A percentile compares a stretch with the other conserved stretches of the same genome.
Conservation (phyloP, 1,284 basidiomycete genomes). For the Kwoniella shivajii region DNA sequence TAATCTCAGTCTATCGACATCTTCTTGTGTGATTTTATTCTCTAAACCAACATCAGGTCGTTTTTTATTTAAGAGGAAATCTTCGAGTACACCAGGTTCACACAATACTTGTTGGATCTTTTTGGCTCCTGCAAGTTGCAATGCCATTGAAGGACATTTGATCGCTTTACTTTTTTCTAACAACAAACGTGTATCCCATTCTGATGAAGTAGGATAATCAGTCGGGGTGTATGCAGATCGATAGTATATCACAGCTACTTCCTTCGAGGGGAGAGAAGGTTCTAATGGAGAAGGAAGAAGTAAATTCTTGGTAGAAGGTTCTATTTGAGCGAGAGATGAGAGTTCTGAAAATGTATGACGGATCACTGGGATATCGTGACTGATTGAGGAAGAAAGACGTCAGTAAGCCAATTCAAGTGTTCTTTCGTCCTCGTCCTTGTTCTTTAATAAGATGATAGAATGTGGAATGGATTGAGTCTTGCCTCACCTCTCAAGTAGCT, state of each 20-base stretch:
- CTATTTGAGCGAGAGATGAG: constrained; percentile 58
- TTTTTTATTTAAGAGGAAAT: constrained; percentile 60
- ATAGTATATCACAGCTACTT: constrained; percentile 85
- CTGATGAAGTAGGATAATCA: constrained; percentile 70
- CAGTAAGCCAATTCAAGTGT: too few species aligned
- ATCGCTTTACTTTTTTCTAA: constrained; percentile 81
- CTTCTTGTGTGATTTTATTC: constrained; percentile 51
- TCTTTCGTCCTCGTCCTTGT: too few species aligned
- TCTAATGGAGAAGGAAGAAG: constrained; percentile 55
- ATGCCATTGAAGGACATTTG: constrained; percentile 87
- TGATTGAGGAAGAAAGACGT: constrained; percentile 39
- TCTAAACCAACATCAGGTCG: constrained; percentile 50
- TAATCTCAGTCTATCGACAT: constrained; percentile 61
- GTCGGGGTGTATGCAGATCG: constrained; percentile 82
- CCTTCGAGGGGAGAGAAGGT: constrained; percentile 52
- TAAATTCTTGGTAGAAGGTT: constrained; percentile 56
- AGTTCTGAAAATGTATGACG: constrained; percentile 77
- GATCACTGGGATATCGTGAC: constrained; percentile 70
- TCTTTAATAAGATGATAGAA: too few species aligned
- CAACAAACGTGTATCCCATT: constrained; percentile 71
- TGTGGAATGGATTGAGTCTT: too few species aligned
- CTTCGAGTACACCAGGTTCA: constrained; percentile 70
- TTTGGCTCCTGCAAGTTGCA: constrained; percentile 94
- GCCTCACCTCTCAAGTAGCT: constrained; percentile 72
- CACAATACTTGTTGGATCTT: constrained; percentile 92